Evolutionary conservation across 352 stramenopile species (phyloP).

Genomic region (Globisporangium cederbergense): DNA sequence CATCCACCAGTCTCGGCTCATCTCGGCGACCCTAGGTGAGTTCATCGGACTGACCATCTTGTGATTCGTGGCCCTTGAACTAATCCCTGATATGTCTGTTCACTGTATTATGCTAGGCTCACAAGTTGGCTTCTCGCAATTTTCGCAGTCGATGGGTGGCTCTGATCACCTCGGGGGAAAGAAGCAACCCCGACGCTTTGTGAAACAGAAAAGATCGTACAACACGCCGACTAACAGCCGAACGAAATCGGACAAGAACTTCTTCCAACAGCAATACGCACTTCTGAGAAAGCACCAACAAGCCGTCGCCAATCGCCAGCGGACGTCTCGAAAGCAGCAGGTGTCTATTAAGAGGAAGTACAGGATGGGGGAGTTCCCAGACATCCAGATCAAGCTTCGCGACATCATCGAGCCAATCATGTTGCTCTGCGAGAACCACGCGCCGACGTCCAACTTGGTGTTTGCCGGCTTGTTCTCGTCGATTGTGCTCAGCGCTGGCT

Average conservation of each 20-base stretch:
- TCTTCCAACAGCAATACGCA: conserved; percentile 65
- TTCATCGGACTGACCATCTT: neutral
- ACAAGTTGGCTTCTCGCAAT: conserved; percentile 6
- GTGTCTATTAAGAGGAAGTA: conserved; percentile 73
- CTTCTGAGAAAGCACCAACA: conserved; percentile 51
- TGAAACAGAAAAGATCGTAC: conserved; percentile 17
- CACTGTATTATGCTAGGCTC: neutral
- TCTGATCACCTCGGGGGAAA: neutral
- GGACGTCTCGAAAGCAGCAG: conserved; percentile 41
- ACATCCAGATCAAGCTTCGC: conserved; percentile 72
- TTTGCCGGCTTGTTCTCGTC: conserved; percentile 45
- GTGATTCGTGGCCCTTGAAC: neutral
- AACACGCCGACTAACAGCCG: neutral
- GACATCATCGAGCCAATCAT: conserved; percentile 73
- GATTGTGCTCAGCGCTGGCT: conserved; percentile 32
- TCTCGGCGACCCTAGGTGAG: conserved; percentile 24
- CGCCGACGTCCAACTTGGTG: conserved; percentile 35
- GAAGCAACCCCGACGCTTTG: conserved; percentile 24
- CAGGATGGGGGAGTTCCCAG: conserved; percentile 62
- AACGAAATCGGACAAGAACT: conserved; percentile 29
- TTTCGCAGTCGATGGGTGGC: neutral
- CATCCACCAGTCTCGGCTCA: conserved; percentile 48
- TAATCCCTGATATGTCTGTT: neutral
- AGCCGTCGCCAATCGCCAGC: conserved; percentile 45
- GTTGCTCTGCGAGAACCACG: conserved; percentile 50